Evolutionary conservation across 495 filamentous ascomycete genomes (phyloP).

Genomic region (Hyaloscypha hepaticicola): DNA sequence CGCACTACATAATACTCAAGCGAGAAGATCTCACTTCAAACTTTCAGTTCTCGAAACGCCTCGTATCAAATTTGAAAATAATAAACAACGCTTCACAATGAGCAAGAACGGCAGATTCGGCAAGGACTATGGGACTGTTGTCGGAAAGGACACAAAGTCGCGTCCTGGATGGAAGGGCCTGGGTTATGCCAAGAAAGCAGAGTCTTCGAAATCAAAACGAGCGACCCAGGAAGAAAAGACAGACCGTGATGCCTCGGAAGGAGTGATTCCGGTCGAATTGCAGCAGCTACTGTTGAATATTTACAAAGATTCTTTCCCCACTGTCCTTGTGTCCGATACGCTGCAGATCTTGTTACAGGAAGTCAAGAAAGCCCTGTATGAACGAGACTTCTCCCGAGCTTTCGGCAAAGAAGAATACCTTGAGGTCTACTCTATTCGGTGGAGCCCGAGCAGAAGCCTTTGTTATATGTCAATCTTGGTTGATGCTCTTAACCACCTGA

Average conservation of each 20-base stretch:
- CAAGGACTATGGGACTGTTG: constrained; percentile 30
- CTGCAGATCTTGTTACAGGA: constrained; percentile 63
- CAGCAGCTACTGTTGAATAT: constrained; percentile 78
- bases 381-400: constrained; percentile 76
- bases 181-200: constrained; percentile 23
- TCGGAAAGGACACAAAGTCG: constrained; percentile 20
- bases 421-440: constrained; percentile 80
- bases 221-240: constrained; percentile 8
- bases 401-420: constrained; percentile 69
- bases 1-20: too few relatives aligned
- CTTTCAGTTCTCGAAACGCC: background rate
- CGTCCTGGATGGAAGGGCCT: constrained; percentile 28
- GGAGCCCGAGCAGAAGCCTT: constrained; percentile 79
- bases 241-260: background rate
- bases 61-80: background rate
- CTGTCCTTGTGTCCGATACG: constrained; percentile 40
- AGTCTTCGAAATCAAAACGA: constrained; percentile 14
- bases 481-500: constrained; percentile 44
- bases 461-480: constrained; percentile 71
- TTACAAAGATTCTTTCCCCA: constrained; percentile 63
- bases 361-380: constrained; percentile 80
- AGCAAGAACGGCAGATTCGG: constrained; percentile 28
- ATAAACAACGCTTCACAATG: constrained; percentile 16
- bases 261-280: constrained; percentile 44
- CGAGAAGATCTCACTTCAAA: background rate